These are phyloP conservation scores for Fraxinus angustifolia DNA, from an alignment of 305 asterid species.

Conservation along the genomic window DNA sequence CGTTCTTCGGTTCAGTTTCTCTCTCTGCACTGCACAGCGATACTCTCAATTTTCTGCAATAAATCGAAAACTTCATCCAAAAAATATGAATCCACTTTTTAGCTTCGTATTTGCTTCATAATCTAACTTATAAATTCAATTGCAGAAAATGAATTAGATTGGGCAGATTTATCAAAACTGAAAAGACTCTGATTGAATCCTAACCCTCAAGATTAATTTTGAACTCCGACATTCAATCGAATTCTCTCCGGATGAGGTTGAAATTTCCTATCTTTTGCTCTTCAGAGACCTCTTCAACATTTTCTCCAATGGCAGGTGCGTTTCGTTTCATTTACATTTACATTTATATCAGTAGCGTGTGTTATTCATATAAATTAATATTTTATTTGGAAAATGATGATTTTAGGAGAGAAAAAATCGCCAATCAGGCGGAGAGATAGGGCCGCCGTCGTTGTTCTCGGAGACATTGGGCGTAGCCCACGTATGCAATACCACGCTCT, in stretches of 20 bases:
- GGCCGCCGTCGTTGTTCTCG: conserved; percentile 88
- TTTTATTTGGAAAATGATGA: neutral
- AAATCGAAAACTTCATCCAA: neutral
- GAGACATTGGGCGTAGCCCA: conserved; percentile 94
- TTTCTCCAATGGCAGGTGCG: neutral
- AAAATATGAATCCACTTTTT: neutral
- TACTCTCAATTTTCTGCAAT: neutral
- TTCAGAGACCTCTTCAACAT: neutral
- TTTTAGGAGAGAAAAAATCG: conserved; percentile 18
- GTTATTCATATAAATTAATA: neutral
- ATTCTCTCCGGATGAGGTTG: neutral
- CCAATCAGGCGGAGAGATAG: conserved; percentile 59
- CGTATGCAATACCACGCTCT: conserved; percentile 96
- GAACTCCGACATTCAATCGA: neutral
- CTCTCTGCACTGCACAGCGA: neutral
- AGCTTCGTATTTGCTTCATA: neutral
- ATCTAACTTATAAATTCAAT: neutral
- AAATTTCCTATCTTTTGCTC: neutral
- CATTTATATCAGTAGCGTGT: neutral
- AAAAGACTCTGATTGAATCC: neutral
- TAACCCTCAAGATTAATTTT: neutral
- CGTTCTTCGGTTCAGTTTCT: neutral
- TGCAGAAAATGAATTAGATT: neutral
- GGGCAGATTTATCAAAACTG: neutral
- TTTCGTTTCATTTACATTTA: neutral